These are phyloP conservation scores for Solanum appendiculatum DNA, from an alignment of 257 asterid genomes.

Conservation along the genomic window DNA sequence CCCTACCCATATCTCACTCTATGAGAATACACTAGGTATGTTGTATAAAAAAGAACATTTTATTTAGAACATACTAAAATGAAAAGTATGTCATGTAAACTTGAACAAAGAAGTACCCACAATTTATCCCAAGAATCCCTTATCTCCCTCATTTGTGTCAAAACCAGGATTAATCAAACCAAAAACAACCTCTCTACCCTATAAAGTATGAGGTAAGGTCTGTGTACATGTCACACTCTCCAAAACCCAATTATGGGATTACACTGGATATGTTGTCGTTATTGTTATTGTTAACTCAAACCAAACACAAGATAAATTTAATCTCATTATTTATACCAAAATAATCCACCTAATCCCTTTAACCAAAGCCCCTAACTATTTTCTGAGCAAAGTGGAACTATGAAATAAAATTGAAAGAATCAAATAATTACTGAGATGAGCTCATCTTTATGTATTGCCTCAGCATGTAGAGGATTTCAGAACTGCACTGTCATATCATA, in stretches of 20 bases:
- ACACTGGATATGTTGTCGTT: neutral
- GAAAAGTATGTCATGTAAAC: too few relatives aligned
- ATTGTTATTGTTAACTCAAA: neutral
- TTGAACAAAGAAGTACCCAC: too few relatives aligned
- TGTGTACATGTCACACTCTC: neutral
- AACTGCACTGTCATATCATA: constrained; percentile 44
- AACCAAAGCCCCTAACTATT: neutral
- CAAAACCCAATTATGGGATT: too few relatives aligned
- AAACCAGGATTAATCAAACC: neutral
- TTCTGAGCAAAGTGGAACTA: neutral
- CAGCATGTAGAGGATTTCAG: constrained; percentile 21
- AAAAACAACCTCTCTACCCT: neutral
- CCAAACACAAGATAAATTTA: neutral
- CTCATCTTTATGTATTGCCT: constrained; percentile 17
- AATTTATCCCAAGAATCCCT: too few relatives aligned
- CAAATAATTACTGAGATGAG: neutral
- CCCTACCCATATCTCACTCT: too few relatives aligned
- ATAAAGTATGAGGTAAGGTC: neutral
- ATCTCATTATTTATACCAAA: neutral
- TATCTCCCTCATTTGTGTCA: too few relatives aligned
- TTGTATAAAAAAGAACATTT: too few relatives aligned
- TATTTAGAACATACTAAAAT: too few relatives aligned
- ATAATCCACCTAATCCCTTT: neutral
- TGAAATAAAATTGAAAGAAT: neutral
- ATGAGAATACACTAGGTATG: too few relatives aligned